phyloP scores from a whole-genome alignment of 2,329 filamentous ascomycete genomes.

The Fusarium sp. region DNA sequence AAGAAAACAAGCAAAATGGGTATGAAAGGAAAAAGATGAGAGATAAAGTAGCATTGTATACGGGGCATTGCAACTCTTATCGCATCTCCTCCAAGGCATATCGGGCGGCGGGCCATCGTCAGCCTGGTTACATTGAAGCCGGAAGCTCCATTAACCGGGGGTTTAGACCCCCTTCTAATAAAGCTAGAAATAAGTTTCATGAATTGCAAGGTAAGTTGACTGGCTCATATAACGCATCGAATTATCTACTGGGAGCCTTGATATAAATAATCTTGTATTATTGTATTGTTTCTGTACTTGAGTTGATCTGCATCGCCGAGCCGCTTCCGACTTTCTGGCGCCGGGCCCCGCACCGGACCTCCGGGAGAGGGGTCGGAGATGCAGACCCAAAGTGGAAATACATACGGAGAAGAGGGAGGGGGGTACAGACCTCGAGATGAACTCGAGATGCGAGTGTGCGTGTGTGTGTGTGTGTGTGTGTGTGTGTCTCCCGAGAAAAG shows the following conservation, averaged over 20 bases:
- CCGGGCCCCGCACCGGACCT: slow-evolving; percentile 31
- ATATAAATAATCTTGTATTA: not conserved
- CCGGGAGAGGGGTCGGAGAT: slow-evolving; percentile 26
- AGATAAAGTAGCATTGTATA: slow-evolving; percentile 4
- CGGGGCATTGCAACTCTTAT: not conserved
- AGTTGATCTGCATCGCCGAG: slow-evolving; percentile 15
- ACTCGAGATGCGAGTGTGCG: not conserved
- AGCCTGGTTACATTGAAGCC: slow-evolving; percentile 12
- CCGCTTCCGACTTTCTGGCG: slow-evolving; percentile 24
- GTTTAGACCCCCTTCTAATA: slow-evolving; percentile 2
- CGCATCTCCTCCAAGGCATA: not conserved
- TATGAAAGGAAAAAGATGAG: not conserved
- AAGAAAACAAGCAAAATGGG: not conserved
- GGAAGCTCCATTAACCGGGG: slow-evolving; percentile 2
- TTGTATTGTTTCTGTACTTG: not conserved
- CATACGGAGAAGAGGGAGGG: slow-evolving; percentile 8
- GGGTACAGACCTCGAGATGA: slow-evolving; percentile 12
- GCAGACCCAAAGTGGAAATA: slow-evolving; percentile 33
- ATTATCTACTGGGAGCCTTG: not conserved
- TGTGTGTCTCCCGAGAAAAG: not conserved
- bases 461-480: not conserved
- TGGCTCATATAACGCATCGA: not conserved
- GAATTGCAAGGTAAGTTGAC: not conserved
- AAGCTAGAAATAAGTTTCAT: slow-evolving; percentile 8
- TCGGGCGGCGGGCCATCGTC: not conserved